Percentiles rank a stretch among this genome's conserved stretches.
Conservation (phyloP, 164 flowering plant species). For the Magnolia kwangsiensis region DNA sequence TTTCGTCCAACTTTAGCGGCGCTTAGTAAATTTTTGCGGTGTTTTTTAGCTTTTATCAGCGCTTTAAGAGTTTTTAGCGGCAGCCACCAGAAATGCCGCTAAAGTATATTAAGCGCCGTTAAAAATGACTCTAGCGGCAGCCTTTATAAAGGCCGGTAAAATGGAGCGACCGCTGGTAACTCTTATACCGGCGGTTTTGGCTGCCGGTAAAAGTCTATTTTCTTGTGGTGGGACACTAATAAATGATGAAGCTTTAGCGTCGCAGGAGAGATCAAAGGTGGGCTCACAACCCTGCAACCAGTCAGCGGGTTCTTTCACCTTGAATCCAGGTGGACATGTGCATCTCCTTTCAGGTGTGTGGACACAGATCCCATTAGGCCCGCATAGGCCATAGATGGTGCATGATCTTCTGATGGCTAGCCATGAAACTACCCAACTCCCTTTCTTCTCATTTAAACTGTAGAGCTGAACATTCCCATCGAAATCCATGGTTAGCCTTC, state of each 20-base stretch:
- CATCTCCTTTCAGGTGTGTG: not conserved
- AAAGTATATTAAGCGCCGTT: no score
- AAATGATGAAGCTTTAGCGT: not conserved
- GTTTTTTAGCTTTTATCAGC: no score
- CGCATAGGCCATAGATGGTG: conserved; percentile 11
- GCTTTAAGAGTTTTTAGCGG: no score
- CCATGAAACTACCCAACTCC: conserved; percentile 16
- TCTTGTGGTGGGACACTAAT: conserved; percentile 13
- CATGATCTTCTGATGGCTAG: not conserved
- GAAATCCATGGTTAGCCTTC: conserved; percentile 17
- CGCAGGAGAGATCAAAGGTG: not conserved
- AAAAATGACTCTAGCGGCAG: no score
- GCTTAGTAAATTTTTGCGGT: no score
- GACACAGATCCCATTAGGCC: conserved; percentile 1
- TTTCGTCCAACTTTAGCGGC: no score
- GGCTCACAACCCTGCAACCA: conserved; percentile 34
- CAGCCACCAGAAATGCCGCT: no score
- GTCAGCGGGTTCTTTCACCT: conserved; percentile 4
- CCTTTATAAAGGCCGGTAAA: no score
- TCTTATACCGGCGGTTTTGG: no score
- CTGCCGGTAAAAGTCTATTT: no score
- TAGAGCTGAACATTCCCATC: conserved; percentile 21
- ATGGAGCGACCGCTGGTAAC: no score
- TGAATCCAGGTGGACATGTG: conserved; percentile 7
- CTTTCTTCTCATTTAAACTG: conserved; percentile 9